phyloP scores from a whole-genome alignment of 139 green algal species.

The Tetradesmus obliquus region DNA sequence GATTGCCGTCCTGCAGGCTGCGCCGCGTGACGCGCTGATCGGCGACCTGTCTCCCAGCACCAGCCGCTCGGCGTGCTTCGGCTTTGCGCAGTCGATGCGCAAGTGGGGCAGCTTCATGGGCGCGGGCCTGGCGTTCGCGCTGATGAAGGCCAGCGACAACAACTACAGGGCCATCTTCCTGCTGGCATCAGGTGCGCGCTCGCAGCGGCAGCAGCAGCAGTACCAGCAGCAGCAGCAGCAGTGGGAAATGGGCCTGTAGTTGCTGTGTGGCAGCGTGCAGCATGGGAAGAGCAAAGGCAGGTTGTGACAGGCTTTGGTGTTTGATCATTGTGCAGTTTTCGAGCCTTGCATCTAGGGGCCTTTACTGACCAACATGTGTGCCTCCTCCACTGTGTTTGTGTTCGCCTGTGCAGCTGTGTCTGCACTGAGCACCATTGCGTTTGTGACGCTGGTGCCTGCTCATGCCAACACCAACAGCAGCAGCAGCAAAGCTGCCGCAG shows the following conservation, averaged over 20 bases:
- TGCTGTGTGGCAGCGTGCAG: no score
- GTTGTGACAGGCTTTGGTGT: no score
- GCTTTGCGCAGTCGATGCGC: constrained; percentile 70
- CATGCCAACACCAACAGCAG: constrained; percentile 46
- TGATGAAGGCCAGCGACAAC: constrained; percentile 73
- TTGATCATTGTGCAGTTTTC: not conserved
- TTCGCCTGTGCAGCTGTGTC: constrained; percentile 40
- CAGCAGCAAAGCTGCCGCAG: constrained; percentile 12
- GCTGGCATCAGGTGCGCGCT: constrained; percentile 47
- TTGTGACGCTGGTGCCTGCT: constrained; percentile 61
- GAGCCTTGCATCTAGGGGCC: not conserved
- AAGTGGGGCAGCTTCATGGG: constrained; percentile 72
- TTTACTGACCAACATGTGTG: not conserved
- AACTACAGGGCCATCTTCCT: constrained; percentile 78
- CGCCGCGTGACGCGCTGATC: constrained; percentile 72
- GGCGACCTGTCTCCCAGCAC: constrained; percentile 59
- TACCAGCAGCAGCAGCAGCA: not conserved
- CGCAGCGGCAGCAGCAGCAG: not conserved
- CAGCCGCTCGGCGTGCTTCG: constrained; percentile 68
- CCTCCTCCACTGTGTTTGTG: not conserved
- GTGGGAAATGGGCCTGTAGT: not conserved
- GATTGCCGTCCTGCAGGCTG: no score
- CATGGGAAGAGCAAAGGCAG: no score
- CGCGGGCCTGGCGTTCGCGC: constrained; percentile 60
- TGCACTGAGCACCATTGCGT: constrained; percentile 49